Base-by-base conservation (phyloP, 1,284 basidiomycete species). In the Pseudozyma hubeiensis region DNA sequence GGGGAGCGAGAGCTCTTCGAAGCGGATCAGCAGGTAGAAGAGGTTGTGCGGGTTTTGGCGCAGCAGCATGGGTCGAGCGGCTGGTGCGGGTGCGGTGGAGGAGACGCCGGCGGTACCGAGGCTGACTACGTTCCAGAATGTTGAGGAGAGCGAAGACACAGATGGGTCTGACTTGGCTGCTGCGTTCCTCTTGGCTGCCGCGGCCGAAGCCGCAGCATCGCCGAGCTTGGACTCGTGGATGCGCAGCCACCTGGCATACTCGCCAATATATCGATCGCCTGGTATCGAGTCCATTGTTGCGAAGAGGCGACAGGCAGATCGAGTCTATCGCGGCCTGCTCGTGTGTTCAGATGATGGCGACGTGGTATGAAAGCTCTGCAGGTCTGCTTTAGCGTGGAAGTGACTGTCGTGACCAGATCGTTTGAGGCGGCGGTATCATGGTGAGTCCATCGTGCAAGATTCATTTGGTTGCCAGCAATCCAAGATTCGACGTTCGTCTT, bases 21-120 rank as follows among this genome's bases (percentile, higher is more conserved):
- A 88, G 47, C 92, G 91, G 85, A 94, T 91, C 59, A 96, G 88
- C 70, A 93, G 85, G 85, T 94, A 96, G 88, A 92, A 93, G 11
- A 96, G 88, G 77, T 91, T 92, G 83, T 93, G 92, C 16, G 88
- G 89, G 84, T 94, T 92, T 74, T 92, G 88, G 8, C 88, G 84
- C 49, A 94, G 88, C 11, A 90, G 86, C 59, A 69, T 76, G 4
- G 79, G 77, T n/a, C 56, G 64, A 24, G 53, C 47, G 19, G 52
- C 24, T 10, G 35, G 10, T 14, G 31, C 11, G 16, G 62, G 31
- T 8, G 61, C 48, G 29, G 51, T 5, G 4, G 51, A 16, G n/a
- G 50, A n/a, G 5, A 62, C 17, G 10, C 40, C 45, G 7, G 65
- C 47, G 4, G 64, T 55, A n/a, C 63, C 65, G 30, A 69, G 65